Conservation (phyloP, 2,329 filamentous ascomycete genomes). For the Passalora sequoiae region DNA sequence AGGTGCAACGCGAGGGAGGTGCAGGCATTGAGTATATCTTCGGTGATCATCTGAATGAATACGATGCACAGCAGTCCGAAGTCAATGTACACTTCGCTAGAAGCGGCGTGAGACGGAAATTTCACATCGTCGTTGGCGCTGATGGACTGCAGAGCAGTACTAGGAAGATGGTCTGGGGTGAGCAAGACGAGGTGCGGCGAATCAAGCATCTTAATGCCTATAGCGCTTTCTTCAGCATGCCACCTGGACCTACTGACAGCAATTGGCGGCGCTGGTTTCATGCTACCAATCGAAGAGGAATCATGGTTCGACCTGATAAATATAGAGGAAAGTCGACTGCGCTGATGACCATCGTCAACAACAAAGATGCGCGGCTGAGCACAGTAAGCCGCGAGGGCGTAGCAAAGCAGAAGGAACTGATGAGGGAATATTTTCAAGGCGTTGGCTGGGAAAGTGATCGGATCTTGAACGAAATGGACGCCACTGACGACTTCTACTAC, state of each 20-base stretch:
- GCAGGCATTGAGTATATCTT: slow-evolving; percentile 29
- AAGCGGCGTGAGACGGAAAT: slow-evolving; percentile 15
- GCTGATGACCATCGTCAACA: slow-evolving; percentile 25
- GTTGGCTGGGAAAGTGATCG: slow-evolving; percentile 28
- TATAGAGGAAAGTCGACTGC: slow-evolving; percentile 21
- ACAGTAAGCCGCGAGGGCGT: slow-evolving; percentile 17
- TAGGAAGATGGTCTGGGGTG: slow-evolving; percentile 27
- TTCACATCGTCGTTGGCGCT: slow-evolving; percentile 32
- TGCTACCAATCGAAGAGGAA: slow-evolving; percentile 26
- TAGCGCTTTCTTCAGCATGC: slow-evolving; percentile 32
- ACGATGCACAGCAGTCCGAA: slow-evolving; percentile 24
- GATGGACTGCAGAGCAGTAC: slow-evolving; percentile 31
- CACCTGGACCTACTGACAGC: slow-evolving; percentile 20
- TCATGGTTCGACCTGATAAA: slow-evolving; percentile 31
- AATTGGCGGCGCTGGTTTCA: slow-evolving; percentile 32
- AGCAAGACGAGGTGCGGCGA: slow-evolving; percentile 14
- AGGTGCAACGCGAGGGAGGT: slow-evolving; percentile 23
- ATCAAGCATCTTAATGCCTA: slow-evolving; percentile 27
- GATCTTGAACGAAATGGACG: slow-evolving; percentile 26
- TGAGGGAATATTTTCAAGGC: slow-evolving; percentile 26
- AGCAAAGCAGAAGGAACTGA: slow-evolving; percentile 26
- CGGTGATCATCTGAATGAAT: slow-evolving; percentile 22
- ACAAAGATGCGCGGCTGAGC: slow-evolving; percentile 19
- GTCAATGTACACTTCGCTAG: slow-evolving; percentile 28
- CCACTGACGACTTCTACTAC: slow-evolving; percentile 32